These are phyloP conservation scores for Digitaria exilis DNA, from an alignment of 202 grass and related monocot species.

Conservation along the genomic window DNA sequence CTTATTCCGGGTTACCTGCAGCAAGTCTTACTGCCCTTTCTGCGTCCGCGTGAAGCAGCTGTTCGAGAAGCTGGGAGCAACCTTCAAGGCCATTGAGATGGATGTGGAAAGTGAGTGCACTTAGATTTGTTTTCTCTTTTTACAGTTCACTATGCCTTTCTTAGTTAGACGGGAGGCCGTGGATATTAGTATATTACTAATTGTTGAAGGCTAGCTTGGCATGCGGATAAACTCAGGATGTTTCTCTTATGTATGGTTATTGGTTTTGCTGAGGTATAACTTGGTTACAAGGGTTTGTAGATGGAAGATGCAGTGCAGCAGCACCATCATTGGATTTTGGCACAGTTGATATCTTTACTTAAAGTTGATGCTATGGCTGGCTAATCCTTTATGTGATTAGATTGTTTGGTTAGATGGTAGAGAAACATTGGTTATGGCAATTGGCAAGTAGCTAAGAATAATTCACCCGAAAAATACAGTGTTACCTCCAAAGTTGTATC, in stretches of 20 bases:
- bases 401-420: conserved; percentile 1
- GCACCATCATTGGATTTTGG: background rate
- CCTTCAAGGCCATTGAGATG: conserved; percentile 63
- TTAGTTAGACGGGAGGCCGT: too few species aligned
- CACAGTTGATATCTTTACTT: background rate
- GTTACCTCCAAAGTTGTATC: background rate
- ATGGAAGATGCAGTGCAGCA: background rate
- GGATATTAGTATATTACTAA: too few species aligned
- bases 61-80: conserved; percentile 55
- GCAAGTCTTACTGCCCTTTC: conserved; percentile 64
- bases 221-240: too few species aligned
- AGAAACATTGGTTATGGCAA: background rate
- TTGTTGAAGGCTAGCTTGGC: background rate
- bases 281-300: background rate
- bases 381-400: background rate
- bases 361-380: background rate
- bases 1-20: conserved; percentile 25
- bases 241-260: too few species aligned
- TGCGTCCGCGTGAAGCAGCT: conserved; percentile 61
- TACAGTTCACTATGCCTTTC: too few species aligned
- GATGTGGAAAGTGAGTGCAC: conserved; percentile 66
- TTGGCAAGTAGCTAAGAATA: background rate
- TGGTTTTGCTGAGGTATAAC: background rate
- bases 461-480: background rate
- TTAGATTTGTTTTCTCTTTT: background rate